Evolutionary conservation across 129 eudicot genomes (phyloP).

Genomic region (Flaveria ramosissima): DNA sequence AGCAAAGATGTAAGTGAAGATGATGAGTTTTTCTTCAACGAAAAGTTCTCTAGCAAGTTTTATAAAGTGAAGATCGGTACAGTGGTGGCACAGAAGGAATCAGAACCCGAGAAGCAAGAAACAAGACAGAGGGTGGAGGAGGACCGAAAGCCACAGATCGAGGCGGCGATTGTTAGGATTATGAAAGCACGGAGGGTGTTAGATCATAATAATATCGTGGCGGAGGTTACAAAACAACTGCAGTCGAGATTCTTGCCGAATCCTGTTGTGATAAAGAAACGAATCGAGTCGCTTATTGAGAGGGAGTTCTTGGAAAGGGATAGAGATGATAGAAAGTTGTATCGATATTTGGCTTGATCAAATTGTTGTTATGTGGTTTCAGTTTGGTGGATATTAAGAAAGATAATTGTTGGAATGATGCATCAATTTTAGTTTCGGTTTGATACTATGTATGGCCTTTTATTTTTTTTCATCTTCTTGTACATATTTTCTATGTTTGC

Average conservation of each 20-base stretch:
- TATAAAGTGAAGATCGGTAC: slow-evolving; percentile 54
- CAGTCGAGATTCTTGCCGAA: slow-evolving; percentile 60
- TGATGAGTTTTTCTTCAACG: slow-evolving; percentile 43
- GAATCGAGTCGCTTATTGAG: slow-evolving; percentile 56
- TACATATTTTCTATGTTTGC: too few species aligned
- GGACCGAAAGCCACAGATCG: slow-evolving; percentile 59
- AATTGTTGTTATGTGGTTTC: slow-evolving; percentile 9
- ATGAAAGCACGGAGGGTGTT: slow-evolving; percentile 53
- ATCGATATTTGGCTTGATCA: slow-evolving; percentile 54
- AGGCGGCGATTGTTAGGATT: slow-evolving; percentile 56
- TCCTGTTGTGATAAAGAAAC: slow-evolving; percentile 54
- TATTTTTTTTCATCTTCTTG: too few species aligned
- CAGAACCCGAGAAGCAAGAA: slow-evolving; percentile 51
- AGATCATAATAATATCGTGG: slow-evolving; percentile 53
- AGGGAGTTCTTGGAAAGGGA: slow-evolving; percentile 62
- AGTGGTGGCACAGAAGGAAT: slow-evolving; percentile 55
- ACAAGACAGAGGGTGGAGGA: slow-evolving; percentile 64
- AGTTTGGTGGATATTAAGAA: background rate
- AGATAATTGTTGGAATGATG: slow-evolving; percentile 23
- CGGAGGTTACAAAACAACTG: slow-evolving; percentile 56
- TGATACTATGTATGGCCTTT: background rate
- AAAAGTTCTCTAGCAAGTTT: slow-evolving; percentile 42
- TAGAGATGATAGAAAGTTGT: slow-evolving; percentile 53
- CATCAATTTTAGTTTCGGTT: slow-evolving; percentile 24
- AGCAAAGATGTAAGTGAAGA: slow-evolving; percentile 50